These are phyloP conservation scores for Halophytophthora batemanensis DNA, from an alignment of 352 stramenopile genomes.

Conservation along the genomic window DNA sequence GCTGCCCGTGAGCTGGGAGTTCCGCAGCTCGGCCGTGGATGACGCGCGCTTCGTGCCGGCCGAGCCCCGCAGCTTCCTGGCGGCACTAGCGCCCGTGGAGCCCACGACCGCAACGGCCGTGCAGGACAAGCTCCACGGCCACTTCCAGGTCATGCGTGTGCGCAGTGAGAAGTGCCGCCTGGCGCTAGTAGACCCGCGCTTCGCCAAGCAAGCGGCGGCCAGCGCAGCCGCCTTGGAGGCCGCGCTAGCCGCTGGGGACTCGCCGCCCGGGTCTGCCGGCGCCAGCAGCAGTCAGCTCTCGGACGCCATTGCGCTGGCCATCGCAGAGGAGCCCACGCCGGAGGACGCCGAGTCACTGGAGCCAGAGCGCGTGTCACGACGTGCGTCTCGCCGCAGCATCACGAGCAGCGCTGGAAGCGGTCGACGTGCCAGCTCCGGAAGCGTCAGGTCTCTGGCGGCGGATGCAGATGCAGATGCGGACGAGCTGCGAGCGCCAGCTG, in stretches of 20 bases:
- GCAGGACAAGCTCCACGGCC: conserved; percentile 72
- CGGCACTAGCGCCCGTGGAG: conserved; percentile 36
- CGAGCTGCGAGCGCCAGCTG: conserved; percentile 44
- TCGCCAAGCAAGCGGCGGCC: conserved; percentile 28
- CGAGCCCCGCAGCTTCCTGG: conserved; percentile 58
- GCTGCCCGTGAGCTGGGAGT: conserved; percentile 62
- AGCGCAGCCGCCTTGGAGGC: no score
- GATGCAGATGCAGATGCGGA: conserved; percentile 26
- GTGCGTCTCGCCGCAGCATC: no score
- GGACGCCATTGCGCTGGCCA: conserved; percentile 37
- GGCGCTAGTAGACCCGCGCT: conserved; percentile 50
- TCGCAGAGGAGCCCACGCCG: conserved; percentile 23
- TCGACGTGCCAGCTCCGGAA: conserved; percentile 9
- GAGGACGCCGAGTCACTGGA: conserved; percentile 6
- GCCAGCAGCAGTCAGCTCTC: conserved; percentile 26
- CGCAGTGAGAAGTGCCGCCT: conserved; percentile 59
- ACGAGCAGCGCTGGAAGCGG: conserved; percentile 3
- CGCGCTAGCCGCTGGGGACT: conserved; percentile 6
- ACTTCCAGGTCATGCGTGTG: conserved; percentile 66
- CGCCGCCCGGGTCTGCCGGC: conserved; percentile 11
- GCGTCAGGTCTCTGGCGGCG: neutral
- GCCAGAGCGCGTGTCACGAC: conserved; percentile 1
- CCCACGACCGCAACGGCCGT: conserved; percentile 42
- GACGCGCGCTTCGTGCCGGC: conserved; percentile 64
- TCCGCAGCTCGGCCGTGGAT: conserved; percentile 69